A percentile compares a stretch with the other conserved stretches of the same genome.
Conservation (phyloP, 2,329 filamentous ascomycete genomes). For the Colletotrichum coccodes region DNA sequence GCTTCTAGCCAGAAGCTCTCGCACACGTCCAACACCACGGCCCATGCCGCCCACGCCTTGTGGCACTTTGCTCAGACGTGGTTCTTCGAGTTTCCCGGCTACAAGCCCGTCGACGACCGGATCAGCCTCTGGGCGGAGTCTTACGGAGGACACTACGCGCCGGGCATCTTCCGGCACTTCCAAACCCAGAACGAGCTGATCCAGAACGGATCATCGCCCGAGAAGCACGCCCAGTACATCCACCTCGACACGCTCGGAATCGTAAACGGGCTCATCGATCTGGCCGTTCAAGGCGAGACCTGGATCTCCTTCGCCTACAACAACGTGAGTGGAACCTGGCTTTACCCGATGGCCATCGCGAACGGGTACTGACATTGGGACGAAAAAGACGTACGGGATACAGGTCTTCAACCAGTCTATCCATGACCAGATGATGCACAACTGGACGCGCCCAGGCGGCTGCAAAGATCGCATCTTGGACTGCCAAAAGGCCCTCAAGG, state of each 20-base stretch:
- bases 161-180: conserved; percentile 67
- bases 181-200: conserved; percentile 70
- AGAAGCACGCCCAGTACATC: conserved; percentile 52
- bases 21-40: conserved; percentile 54
- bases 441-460: conserved; percentile 49
- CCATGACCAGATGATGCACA: conserved; percentile 45
- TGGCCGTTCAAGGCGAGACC: conserved; percentile 66
- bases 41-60: conserved; percentile 48
- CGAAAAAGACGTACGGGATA: conserved; percentile 65
- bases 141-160: conserved; percentile 49
- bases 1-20: conserved; percentile 42
- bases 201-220: conserved; percentile 62
- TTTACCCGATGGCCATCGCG: too few relatives aligned
- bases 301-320: conserved; percentile 67
- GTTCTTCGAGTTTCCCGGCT: conserved; percentile 67
- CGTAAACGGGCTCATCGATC: conserved; percentile 76
- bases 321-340: conserved; percentile 53
- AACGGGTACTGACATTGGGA: background rate
- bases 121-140: conserved; percentile 73
- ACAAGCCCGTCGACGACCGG: conserved; percentile 57
- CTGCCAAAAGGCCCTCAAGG: conserved; percentile 57
- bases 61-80: conserved; percentile 69
- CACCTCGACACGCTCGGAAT: conserved; percentile 74
- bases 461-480: conserved; percentile 63
- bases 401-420: conserved; percentile 56